Conservation (phyloP, 192 early-diverging fungal genomes). For the Backusella mclennaniae region DNA sequence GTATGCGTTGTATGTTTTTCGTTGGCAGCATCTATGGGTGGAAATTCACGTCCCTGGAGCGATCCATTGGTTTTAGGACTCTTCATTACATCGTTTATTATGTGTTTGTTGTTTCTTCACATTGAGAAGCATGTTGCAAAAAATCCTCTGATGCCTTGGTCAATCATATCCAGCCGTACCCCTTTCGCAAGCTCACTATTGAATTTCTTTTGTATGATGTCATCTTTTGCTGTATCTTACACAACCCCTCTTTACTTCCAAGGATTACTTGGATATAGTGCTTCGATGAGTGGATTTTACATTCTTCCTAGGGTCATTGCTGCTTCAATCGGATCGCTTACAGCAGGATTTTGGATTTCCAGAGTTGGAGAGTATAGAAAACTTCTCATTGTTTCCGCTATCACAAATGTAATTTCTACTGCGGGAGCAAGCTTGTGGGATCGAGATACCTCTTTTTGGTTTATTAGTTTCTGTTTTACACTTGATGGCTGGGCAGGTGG, state of each 20-base stretch:
- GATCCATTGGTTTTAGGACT: slow-evolving; percentile 44
- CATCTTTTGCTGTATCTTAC: slow-evolving; percentile 31
- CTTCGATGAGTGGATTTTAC: slow-evolving; percentile 26
- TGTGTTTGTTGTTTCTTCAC: slow-evolving; percentile 35
- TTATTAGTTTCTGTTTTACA: slow-evolving; percentile 45
- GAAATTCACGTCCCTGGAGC: slow-evolving; percentile 50
- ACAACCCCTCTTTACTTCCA: slow-evolving; percentile 42
- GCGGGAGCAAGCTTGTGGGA: slow-evolving; percentile 55
- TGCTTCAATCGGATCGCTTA: slow-evolving; percentile 27
- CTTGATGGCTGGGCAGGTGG: slow-evolving; percentile 53
- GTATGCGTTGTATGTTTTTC: slow-evolving; percentile 42
- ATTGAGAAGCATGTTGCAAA: slow-evolving; percentile 58
- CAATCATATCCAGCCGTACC: slow-evolving; percentile 52
- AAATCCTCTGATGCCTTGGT: slow-evolving; percentile 65
- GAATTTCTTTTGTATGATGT: slow-evolving; percentile 52
- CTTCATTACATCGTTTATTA: slow-evolving; percentile 37
- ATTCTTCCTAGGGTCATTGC: slow-evolving; percentile 30
- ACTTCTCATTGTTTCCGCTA: slow-evolving; percentile 40
- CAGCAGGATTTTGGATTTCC: slow-evolving; percentile 32
- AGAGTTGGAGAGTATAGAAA: slow-evolving; percentile 31
- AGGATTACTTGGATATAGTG: slow-evolving; percentile 20
- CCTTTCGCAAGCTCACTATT: slow-evolving; percentile 28
- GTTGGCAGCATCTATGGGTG: slow-evolving; percentile 56
- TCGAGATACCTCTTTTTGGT: slow-evolving; percentile 44
- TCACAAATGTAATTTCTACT: slow-evolving; percentile 54